Percentiles rank a stretch among this genome's conserved stretches.
Conservation (phyloP, 768 basidiomycete genomes). For the Collybiopsis confluens region DNA sequence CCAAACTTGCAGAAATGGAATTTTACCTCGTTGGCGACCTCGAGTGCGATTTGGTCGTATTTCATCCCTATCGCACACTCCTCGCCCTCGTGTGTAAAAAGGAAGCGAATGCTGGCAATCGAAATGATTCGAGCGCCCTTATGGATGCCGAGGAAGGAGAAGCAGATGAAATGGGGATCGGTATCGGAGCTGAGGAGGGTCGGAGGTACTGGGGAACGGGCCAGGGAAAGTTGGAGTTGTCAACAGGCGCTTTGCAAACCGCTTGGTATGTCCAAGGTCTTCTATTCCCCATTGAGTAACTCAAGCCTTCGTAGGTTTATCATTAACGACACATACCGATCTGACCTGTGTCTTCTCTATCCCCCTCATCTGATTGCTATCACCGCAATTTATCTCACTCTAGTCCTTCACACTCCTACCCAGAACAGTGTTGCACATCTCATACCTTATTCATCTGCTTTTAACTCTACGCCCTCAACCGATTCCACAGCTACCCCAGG, state of each 20-base stretch:
- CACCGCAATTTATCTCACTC: constrained; percentile 85
- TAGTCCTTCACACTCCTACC: constrained; percentile 65
- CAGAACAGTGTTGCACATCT: constrained; percentile 38
- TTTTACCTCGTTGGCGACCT: constrained; percentile 97
- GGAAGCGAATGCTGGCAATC: constrained; percentile 37
- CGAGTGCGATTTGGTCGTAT: constrained; percentile 89
- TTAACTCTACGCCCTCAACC: constrained; percentile 11
- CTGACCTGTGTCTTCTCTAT: constrained; percentile 88
- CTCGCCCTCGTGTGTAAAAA: constrained; percentile 64
- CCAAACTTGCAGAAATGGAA: constrained; percentile 97
- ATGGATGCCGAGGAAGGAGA: constrained; percentile 31
- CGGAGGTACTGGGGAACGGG: constrained; percentile 77
- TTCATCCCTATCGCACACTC: constrained; percentile 93
- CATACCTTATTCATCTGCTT: constrained; percentile 24
- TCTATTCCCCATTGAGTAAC: neutral
- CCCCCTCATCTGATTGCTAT: constrained; percentile 95
- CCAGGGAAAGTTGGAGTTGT: constrained; percentile 72
- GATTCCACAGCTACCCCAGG: constrained; percentile 11
- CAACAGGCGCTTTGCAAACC: constrained; percentile 76
- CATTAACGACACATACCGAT: constrained; percentile 94
- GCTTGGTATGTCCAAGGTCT: constrained; percentile 68
- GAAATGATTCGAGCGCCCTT: constrained; percentile 13
- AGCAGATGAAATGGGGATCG: constrained; percentile 53
- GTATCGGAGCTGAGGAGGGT: constrained; percentile 45
- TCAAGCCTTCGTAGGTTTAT: constrained; percentile 62